Conservation (phyloP, 345 rosid species). For the Syzygium aromaticum region DNA sequence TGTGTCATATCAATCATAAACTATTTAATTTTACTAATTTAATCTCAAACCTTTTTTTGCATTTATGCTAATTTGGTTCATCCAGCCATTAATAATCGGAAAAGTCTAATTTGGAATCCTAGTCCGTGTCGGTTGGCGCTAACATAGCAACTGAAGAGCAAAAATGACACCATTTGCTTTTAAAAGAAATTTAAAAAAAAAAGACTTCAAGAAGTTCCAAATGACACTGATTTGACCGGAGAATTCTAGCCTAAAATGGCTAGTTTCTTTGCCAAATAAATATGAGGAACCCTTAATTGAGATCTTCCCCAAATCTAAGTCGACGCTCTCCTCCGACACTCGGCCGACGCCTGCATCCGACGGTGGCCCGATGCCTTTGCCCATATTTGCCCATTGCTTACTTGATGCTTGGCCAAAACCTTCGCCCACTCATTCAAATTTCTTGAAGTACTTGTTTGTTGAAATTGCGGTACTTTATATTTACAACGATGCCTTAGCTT, state of each 20-base stretch:
- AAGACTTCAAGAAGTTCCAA: no score
- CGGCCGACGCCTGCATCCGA: rapidly evolving
- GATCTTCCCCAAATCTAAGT: neutral
- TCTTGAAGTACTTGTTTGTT: rapidly evolving
- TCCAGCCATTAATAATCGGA: neutral
- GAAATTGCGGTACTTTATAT: no score
- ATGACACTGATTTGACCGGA: rapidly evolving
- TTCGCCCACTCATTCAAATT: neutral
- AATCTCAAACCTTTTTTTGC: rapidly evolving
- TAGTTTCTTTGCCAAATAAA: neutral
- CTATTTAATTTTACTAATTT: no score
- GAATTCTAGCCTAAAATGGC: no score
- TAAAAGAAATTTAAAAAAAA: no score
- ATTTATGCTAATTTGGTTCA: neutral
- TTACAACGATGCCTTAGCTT: no score
- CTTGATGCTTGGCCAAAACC: rapidly evolving
- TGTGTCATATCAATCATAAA: neutral
- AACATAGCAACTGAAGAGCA: rapidly evolving
- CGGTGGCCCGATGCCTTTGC: no score
- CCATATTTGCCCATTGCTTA: rapidly evolving
- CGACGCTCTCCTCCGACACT: neutral
- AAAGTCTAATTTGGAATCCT: neutral
- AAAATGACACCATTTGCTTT: rapidly evolving
- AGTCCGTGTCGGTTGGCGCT: rapidly evolving
- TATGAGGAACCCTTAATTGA: rapidly evolving